Base-by-base conservation (phyloP, 306 rosid species). In the Rosa persica region DNA sequence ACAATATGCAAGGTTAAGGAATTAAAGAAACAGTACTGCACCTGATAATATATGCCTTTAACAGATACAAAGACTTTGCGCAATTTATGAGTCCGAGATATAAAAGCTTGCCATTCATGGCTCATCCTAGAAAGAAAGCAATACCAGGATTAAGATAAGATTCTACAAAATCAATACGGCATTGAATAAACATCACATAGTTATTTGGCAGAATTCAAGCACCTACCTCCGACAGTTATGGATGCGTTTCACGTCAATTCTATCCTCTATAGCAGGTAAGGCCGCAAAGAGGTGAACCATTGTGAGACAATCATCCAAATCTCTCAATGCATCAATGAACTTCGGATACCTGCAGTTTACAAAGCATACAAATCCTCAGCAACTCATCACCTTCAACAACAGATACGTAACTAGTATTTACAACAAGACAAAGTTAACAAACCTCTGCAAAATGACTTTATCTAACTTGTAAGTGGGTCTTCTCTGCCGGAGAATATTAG, bases 41-140 rank as follows among this genome's bases (percentile, higher is more conserved):
- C 98, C 97, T 92, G 98, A 86, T 87, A 92, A 88, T 94, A 92
- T 76, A 92, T 88, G 77, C 98, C 98, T 81, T 92, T 92, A 68
- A 94, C 97, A 73, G 98, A 91, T 39, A 95, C 86, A 67, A 95
- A 95, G 43, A 91, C 88, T 83, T 95, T 92, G 52, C 97, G 92
- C 76, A 95, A 68, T 61, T 84, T 92, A 81, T 92, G 95, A 83
- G 88, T 88, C 17, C 92, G 93, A 49, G 96, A 91, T 70, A 91
- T 72, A 74, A 85, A 95, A 25, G 97, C 98, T 75, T 88, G 97
- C 98, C 98, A 95, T 86, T 95, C 97, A 84, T 95, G 98, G 30
- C 93, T 92, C 92, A 95, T 57, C 82, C 98, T 94, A 76, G 42
- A 55, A 62, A 66, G 44, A 65, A 46, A 55, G 17, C 2, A 81